phyloP scores from a whole-genome alignment of 108 stramenopile species.

The Skeletonema tropicum region DNA sequence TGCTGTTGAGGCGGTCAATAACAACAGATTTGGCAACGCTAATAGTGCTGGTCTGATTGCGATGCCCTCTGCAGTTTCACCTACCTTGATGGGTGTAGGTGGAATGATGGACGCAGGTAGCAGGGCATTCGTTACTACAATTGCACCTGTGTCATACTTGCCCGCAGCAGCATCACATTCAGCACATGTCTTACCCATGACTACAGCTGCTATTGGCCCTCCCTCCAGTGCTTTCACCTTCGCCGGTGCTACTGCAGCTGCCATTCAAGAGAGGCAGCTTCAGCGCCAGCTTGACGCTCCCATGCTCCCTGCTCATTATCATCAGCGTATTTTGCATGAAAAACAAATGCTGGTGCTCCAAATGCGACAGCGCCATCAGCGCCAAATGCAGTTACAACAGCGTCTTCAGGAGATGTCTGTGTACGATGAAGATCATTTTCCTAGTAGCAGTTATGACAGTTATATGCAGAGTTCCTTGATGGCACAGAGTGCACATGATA shows the following conservation, averaged over 20 bases:
- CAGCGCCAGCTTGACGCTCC: neutral
- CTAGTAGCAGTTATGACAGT: too few species aligned
- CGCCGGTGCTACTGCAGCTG: neutral
- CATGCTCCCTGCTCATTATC: neutral
- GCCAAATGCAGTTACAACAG: neutral
- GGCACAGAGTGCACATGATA: neutral
- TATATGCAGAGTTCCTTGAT: too few species aligned
- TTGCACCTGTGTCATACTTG: neutral
- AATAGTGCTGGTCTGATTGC: too few species aligned
- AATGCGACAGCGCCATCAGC: neutral
- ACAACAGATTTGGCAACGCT: neutral
- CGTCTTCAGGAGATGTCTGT: neutral
- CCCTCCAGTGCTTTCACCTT: too few species aligned
- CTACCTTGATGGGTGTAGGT: neutral
- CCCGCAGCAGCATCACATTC: neutral
- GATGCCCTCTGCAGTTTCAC: neutral
- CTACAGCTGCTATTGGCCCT: neutral
- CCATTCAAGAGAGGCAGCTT: neutral
- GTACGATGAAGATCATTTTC: neutral
- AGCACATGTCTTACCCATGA: neutral
- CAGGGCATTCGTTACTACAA: neutral
- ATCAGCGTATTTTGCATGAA: neutral
- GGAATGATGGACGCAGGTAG: neutral
- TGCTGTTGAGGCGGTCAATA: neutral
- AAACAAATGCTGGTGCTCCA: neutral